Conservation (phyloP, 208 protist genomes). For the Trypanosoma mega region DNA sequence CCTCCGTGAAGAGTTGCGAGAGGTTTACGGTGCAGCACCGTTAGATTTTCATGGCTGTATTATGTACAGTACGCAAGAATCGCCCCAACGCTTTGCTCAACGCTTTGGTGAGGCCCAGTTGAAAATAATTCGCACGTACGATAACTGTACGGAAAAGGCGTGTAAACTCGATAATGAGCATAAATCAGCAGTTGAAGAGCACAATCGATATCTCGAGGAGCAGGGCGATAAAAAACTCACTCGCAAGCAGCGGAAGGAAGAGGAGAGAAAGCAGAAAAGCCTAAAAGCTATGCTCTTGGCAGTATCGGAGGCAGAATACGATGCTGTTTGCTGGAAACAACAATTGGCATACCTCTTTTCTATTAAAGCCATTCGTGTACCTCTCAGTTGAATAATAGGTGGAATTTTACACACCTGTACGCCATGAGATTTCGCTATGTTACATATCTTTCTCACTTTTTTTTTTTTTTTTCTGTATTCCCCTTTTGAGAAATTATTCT, state of each 20-base stretch:
- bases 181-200: slow-evolving; percentile 9
- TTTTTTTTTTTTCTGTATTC: slow-evolving; percentile 9
- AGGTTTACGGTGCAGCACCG: slow-evolving; percentile 37
- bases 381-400: slow-evolving; percentile 14
- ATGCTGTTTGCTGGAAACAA: slow-evolving; percentile 31
- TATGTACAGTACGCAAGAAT: slow-evolving; percentile 47
- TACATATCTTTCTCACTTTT: background rate
- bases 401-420: background rate
- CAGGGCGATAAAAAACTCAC: slow-evolving; percentile 21
- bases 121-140: slow-evolving; percentile 41
- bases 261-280: slow-evolving; percentile 25
- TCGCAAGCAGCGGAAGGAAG: slow-evolving; percentile 26
- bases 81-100: slow-evolving; percentile 30
- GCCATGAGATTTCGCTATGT: background rate
- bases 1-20: slow-evolving; percentile 42
- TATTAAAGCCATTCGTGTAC: slow-evolving; percentile 49
- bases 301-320: slow-evolving; percentile 31
- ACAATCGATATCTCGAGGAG: slow-evolving; percentile 22
- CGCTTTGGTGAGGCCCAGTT: slow-evolving; percentile 43
- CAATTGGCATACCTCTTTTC: slow-evolving; percentile 62
- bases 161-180: slow-evolving; percentile 17
- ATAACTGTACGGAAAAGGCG: slow-evolving; percentile 26
- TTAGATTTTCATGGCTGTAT: slow-evolving; percentile 17
- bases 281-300: slow-evolving; percentile 25
- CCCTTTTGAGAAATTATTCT: too few relatives aligned